Evolutionary conservation across 1,139 yeast species (phyloP), one percentile per base, ranked within the genome.

Genomic region (Debaryomyces robertsiae): DNA sequence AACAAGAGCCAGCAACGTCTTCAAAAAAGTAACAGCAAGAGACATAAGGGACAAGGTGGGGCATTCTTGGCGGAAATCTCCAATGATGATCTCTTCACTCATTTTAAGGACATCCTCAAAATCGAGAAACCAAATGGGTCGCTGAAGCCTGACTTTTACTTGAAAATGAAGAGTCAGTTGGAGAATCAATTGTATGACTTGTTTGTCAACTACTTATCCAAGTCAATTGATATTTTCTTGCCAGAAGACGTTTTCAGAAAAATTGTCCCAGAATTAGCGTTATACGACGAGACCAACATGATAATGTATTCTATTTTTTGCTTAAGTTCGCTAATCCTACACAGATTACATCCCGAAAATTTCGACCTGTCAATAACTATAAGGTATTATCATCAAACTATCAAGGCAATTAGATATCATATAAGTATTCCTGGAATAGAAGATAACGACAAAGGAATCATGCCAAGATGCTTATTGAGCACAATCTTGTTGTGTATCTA

Each of bases 271-370:
- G 65, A 65, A 36, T 46, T 69, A 45, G 72, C 73, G 3, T 47
- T 69, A 9, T 49, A 58, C 36, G 75, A 69, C 43, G 73, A 67
- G 7, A 65, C 75, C 2, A 59, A 64, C 18, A 58, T 68, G 63
- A 52, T 69, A 13, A 41, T 67, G 22, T 61, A 66, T 46, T 54
- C 69, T 13, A 63, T 69, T 39, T 60, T 63, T 38, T 65, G 70
- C 41, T 54, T 69, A 42, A 60, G 70, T 43, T 65, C 68, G 13
- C 54, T 68, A 34, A 65, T 63, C 47, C 49, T 62, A 24, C 69
- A 61, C 40, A 49, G 71, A 25, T 53, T 52, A 31, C 50, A 52
- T 17, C 70, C 70, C 2, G 57, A 53, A 22, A 45, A 52, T 10
- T 49, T 63, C 19, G 69, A 65, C 27, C 60, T 62, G 23, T 51